These are phyloP conservation scores for Tricholoma saponaceum DNA, from an alignment of 768 basidiomycete genomes.

Conservation along the genomic window DNA sequence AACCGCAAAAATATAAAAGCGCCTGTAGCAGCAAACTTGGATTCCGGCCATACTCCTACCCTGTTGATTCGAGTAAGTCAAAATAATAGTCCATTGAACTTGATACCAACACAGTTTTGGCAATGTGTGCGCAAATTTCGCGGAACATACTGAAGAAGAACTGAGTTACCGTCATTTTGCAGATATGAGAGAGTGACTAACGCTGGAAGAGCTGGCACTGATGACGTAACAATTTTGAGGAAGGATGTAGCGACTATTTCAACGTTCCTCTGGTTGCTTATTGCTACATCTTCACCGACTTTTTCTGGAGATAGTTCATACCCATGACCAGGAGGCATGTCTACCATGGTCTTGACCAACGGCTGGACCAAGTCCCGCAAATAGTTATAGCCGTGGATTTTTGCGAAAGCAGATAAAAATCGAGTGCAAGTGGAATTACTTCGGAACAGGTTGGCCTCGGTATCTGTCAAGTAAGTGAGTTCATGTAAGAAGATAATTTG, in stretches of 20 bases:
- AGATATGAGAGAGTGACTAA: constrained; percentile 32
- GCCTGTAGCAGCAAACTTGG: constrained; percentile 78
- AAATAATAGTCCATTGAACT: background rate
- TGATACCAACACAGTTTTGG: constrained; percentile 62
- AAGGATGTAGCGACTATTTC: constrained; percentile 73
- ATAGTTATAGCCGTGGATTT: constrained; percentile 89
- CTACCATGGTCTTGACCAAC: constrained; percentile 68
- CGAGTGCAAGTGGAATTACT: constrained; percentile 86
- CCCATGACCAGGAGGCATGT: constrained; percentile 66
- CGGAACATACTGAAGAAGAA: constrained; percentile 64
- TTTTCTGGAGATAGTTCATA: constrained; percentile 77
- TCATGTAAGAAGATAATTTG: background rate
- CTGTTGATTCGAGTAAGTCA: constrained; percentile 24
- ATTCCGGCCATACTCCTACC: constrained; percentile 67
- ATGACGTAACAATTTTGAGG: constrained; percentile 68
- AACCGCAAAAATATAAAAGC: constrained; percentile 90
- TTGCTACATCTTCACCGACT: constrained; percentile 53
- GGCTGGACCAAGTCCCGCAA: constrained; percentile 77
- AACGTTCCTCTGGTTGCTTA: constrained; percentile 66
- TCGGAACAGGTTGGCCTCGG: constrained; percentile 79
- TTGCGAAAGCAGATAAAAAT: constrained; percentile 82
- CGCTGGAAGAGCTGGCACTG: constrained; percentile 69
- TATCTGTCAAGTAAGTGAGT: constrained; percentile 42
- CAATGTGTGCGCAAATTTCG: constrained; percentile 82
- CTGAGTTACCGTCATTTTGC: constrained; percentile 6